Conservation (phyloP, 345 rosid species). For the Rhodamnia rubescens region DNA sequence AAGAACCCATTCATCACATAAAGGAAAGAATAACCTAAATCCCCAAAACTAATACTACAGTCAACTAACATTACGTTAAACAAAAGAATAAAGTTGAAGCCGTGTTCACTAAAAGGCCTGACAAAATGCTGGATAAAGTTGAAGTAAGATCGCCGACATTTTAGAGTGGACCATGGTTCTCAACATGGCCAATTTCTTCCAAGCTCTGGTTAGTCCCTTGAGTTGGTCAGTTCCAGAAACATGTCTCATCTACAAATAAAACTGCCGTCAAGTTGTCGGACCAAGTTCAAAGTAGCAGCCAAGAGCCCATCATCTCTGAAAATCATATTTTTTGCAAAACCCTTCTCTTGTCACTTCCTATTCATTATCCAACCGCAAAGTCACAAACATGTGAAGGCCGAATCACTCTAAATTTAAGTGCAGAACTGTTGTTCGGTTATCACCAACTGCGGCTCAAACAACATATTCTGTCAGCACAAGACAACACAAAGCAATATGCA, state of each 20-base stretch:
- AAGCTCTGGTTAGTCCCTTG: neutral
- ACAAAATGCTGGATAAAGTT: neutral
- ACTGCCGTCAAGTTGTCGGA: neutral
- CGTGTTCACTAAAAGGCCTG: neutral
- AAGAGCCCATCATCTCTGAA: neutral
- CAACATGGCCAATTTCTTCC: neutral
- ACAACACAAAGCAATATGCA: neutral
- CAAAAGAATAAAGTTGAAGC: neutral
- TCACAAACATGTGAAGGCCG: neutral
- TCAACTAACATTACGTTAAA: neutral
- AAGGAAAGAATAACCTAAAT: neutral
- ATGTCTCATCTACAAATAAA: neutral
- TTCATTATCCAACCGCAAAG: neutral
- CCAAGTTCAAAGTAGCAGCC: neutral
- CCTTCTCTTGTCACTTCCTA: neutral
- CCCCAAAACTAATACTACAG: neutral
- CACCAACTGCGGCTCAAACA: neutral
- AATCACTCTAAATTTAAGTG: neutral
- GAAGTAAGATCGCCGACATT: neutral
- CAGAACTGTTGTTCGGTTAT: neutral
- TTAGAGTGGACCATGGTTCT: neutral
- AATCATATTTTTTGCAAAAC: neutral
- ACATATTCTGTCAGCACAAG: neutral
- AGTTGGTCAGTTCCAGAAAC: neutral
- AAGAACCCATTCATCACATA: neutral